phyloP scores from a whole-genome alignment of 768 basidiomycete species.

The Cystofilobasidium macerans region DNA sequence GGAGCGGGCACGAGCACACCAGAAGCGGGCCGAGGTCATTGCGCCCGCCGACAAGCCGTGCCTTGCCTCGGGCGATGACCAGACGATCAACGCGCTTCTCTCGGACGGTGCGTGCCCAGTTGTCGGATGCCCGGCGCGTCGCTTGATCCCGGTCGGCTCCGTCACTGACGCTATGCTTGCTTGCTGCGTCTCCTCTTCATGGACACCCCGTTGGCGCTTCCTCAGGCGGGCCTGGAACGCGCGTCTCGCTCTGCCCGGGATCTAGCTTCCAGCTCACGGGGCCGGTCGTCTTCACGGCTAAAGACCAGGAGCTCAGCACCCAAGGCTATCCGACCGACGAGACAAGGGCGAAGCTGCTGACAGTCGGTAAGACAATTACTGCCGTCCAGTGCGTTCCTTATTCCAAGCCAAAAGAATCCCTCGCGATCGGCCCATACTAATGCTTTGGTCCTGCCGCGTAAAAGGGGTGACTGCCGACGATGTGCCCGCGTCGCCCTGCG shows the following conservation, averaged over 20 bases:
- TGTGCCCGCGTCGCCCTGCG: constrained; percentile 35
- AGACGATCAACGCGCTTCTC: constrained; percentile 33
- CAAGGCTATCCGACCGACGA: constrained; percentile 40
- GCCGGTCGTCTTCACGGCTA: constrained; percentile 39
- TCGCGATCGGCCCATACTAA: not conserved
- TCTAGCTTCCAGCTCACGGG: constrained; percentile 34
- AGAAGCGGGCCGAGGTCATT: not conserved
- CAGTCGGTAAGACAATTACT: constrained; percentile 40
- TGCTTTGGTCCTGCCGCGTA: not conserved
- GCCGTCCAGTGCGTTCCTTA: constrained; percentile 34
- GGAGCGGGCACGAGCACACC: not conserved
- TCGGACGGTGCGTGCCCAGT: constrained; percentile 18
- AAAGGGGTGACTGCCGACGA: constrained; percentile 39
- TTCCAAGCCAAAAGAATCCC: too few species aligned
- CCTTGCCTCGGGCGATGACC: constrained; percentile 29
- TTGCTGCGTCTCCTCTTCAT: not conserved
- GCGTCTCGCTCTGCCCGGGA: constrained; percentile 36
- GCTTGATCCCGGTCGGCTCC: not conserved
- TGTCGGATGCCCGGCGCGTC: not conserved
- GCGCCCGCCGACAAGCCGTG: not conserved
- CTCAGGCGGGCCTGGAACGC: constrained; percentile 39
- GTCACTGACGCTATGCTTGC: not conserved
- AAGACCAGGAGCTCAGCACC: constrained; percentile 40
- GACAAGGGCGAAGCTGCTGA: constrained; percentile 36
- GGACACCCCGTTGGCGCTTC: not conserved